Conservation (phyloP, 1,139 yeast genomes). For the Nematodospora anomalae region DNA sequence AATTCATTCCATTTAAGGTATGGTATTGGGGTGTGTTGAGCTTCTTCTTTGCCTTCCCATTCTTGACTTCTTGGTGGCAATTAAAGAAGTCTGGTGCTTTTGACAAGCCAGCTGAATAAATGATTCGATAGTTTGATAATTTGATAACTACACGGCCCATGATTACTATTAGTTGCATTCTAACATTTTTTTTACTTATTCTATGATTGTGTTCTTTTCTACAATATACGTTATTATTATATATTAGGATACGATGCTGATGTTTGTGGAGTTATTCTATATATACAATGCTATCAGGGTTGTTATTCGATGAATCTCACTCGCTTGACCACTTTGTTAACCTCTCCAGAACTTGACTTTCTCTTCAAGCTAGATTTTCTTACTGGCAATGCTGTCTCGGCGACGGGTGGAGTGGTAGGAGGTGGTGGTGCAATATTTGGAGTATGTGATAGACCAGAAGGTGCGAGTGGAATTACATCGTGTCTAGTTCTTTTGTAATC, state of each 20-base stretch:
- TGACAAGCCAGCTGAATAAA: slow-evolving; percentile 14
- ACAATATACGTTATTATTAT: not conserved
- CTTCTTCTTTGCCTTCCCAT: slow-evolving; percentile 59
- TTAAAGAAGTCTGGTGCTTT: slow-evolving; percentile 72
- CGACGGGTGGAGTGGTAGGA: slow-evolving; percentile 1
- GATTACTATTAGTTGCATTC: not conserved
- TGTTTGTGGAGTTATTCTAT: no score
- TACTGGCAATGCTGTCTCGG: not conserved
- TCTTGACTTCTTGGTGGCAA: slow-evolving; percentile 67
- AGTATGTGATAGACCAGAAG: no score
- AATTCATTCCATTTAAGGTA: slow-evolving; percentile 73
- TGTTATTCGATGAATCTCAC: slow-evolving; percentile 23
- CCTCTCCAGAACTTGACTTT: slow-evolving; percentile 4
- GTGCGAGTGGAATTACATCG: slow-evolving; percentile 1
- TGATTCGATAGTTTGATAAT: not conserved
- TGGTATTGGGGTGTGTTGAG: slow-evolving; percentile 81
- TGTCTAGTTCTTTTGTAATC: slow-evolving; percentile 4
- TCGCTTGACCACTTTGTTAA: slow-evolving; percentile 18
- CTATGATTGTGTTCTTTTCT: slow-evolving; percentile 1
- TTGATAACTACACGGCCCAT: not conserved
- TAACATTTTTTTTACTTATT: not conserved
- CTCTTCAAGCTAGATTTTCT: slow-evolving; percentile 3
- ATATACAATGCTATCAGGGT: no score
- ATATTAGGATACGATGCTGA: no score
- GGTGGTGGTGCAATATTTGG: slow-evolving; percentile 3